These are phyloP conservation scores for Sclerotinia sclerotiorum DNA, from an alignment of 2,329 filamentous ascomycete genomes.

Conservation along the genomic window DNA sequence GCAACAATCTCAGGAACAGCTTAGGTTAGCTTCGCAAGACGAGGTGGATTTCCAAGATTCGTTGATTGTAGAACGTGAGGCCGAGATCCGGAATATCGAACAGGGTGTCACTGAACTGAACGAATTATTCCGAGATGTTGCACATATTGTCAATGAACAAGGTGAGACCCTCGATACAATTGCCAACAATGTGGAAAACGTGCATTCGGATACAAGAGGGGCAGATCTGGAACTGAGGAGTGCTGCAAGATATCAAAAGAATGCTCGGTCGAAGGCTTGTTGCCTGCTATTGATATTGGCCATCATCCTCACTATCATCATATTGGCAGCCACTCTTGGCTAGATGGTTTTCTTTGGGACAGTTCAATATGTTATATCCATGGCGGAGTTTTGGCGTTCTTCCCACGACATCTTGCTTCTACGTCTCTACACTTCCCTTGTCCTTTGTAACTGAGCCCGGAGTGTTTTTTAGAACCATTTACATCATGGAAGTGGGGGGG, in stretches of 20 bases:
- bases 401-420: background rate
- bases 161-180: conserved; percentile 87
- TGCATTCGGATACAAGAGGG: conserved; percentile 76
- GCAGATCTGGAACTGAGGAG: conserved; percentile 83
- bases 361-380: conserved; percentile 20
- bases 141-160: conserved; percentile 93
- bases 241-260: conserved; percentile 91
- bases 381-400: conserved; percentile 26
- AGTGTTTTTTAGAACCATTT: conserved; percentile 15
- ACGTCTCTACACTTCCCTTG: conserved; percentile 7
- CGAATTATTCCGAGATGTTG: conserved; percentile 96
- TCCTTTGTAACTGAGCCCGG: conserved; percentile 3
- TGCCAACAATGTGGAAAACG: conserved; percentile 81
- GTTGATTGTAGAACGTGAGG: conserved; percentile 92
- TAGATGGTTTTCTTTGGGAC: conserved; percentile 42
- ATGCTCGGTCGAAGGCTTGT: conserved; percentile 90
- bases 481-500: background rate
- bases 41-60: conserved; percentile 98
- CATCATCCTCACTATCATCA: conserved; percentile 83
- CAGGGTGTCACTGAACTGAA: conserved; percentile 94
- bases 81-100: conserved; percentile 96
- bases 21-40: conserved; percentile 81
- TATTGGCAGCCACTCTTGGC: conserved; percentile 81
- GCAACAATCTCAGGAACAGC: conserved; percentile 70
- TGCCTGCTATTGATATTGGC: conserved; percentile 86